These are phyloP conservation scores for Citrullus colocynthis DNA, from an alignment of 306 rosid genomes.

Conservation along the genomic window DNA sequence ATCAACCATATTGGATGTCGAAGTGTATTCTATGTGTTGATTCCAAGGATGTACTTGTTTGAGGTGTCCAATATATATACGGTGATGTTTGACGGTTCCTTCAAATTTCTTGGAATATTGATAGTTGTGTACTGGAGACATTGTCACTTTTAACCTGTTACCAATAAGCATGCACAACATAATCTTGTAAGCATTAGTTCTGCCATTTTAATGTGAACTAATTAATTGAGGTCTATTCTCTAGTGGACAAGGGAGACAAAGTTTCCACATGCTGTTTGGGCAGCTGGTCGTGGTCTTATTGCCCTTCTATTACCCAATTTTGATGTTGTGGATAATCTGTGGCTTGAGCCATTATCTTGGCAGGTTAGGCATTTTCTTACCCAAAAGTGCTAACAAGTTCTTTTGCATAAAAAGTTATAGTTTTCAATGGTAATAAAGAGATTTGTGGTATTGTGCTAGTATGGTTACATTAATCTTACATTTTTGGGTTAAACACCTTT, in stretches of 20 bases:
- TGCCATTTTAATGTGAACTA: conserved; percentile 8
- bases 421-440: neutral
- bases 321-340: conserved; percentile 71
- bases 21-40: neutral
- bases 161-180: neutral
- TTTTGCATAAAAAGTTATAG: neutral
- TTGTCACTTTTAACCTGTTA: neutral
- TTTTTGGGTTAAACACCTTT: neutral
- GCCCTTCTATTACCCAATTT: conserved; percentile 83
- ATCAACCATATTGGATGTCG: neutral
- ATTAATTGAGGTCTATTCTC: conserved; percentile 4
- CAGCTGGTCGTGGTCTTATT: conserved; percentile 90
- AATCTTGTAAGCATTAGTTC: conserved; percentile 1
- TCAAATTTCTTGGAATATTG: neutral
- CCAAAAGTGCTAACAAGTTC: neutral
- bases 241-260: conserved; percentile 91
- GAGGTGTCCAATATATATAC: neutral
- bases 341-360: conserved; percentile 98
- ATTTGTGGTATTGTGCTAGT: neutral
- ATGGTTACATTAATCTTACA: neutral
- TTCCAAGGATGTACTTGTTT: neutral
- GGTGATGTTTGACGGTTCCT: neutral
- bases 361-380: conserved; percentile 48
- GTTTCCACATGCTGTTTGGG: conserved; percentile 97
- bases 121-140: neutral